phyloP scores from a whole-genome alignment of 1,284 basidiomycete species.

The Phellopilus nigrolimitatus region DNA sequence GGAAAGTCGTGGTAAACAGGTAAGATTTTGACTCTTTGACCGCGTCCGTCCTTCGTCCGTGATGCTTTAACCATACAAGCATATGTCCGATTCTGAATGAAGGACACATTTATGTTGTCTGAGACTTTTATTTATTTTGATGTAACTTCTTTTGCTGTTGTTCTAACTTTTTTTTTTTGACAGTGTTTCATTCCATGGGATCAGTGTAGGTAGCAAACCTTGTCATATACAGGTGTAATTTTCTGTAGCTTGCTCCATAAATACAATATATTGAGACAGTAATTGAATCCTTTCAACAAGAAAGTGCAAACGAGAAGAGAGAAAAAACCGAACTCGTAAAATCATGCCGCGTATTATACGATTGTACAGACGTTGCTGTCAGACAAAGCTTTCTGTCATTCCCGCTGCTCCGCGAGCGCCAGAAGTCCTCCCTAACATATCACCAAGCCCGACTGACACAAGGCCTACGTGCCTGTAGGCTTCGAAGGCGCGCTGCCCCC shows the following conservation, averaged over 20 bases:
- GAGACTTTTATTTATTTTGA: conserved; percentile 2
- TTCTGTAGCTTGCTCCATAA: background rate
- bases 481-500: background rate
- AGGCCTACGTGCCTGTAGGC: background rate
- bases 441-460: too few species aligned
- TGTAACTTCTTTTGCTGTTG: too few species aligned
- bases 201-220: too few species aligned
- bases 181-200: too few species aligned
- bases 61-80: conserved; percentile 24
- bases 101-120: conserved; percentile 19
- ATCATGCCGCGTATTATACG: background rate
- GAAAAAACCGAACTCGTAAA: background rate
- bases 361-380: background rate
- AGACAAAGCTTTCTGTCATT: background rate
- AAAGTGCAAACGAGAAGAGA: background rate
- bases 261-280: conserved; percentile 16
- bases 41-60: background rate
- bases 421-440: too few species aligned
- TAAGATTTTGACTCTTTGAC: conserved; percentile 1
- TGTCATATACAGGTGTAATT: background rate
- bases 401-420: background rate
- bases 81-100: conserved; percentile 25
- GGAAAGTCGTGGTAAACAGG: too few species aligned
- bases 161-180: too few species aligned
- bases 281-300: conserved; percentile 10